Base-by-base conservation (phyloP, 306 rosid genomes). In the Benincasa hispida region DNA sequence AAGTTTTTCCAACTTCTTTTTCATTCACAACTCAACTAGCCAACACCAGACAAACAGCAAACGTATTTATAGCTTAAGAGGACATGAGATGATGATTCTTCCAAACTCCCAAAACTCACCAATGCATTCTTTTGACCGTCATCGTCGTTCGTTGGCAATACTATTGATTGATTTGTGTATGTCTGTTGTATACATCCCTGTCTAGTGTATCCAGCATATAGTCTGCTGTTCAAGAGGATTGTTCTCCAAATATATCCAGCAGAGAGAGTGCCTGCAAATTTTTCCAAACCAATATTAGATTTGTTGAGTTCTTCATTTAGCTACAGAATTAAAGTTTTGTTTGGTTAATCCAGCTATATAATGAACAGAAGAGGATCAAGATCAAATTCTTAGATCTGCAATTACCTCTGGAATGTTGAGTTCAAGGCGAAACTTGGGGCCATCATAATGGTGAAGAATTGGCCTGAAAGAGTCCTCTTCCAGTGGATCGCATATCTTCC, bases 401-500 rank as follows among this genome's bases (percentile, higher is more conserved):
- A 55, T 76, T 84, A 91, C 98, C 99, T 94, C 99, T 1, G 95
- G 85, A 8, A 90, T 85, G 63, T 83, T 94, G 24, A 94, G 83
- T 72, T 90, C 96, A 24, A 94, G 98, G 22, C 99, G 97, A 50
- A 94, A 94, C 81, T 92, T 94, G 45, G 99, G 97, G 7, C 99
- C 99, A 28, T 91, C 97, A 13, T 92, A 94, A 73, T 94, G 99
- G 84, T 94, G 96, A 80, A 94, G 97, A 83, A 92, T 90, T 82
- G 97, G 95, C 85, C 99, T 86, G 88, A 94, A 94, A 63, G 95
- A 88, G 80, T 94, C 99, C 84, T 94, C 97, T 74, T 91, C 97
- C 7, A 94, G 85, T 19, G 99, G 97, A 55, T 92, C 97, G 72
- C 93, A 92, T 19, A 86, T 76, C 83, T 94, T 92, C 82, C 97